phyloP scores from a whole-genome alignment of 805 yeast species.

The Metschnikowia cubensis region DNA sequence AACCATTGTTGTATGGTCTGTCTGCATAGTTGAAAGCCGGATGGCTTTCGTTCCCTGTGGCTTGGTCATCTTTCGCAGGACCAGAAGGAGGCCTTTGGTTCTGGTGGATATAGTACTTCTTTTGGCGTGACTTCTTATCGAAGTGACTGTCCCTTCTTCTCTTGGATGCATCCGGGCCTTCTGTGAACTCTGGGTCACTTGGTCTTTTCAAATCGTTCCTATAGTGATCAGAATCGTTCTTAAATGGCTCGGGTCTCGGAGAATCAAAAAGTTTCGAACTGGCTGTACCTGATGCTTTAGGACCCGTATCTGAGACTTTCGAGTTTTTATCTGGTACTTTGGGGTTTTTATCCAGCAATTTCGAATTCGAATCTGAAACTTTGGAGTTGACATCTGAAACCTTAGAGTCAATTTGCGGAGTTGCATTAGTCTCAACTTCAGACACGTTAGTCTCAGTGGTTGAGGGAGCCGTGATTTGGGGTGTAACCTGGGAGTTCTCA shows the following conservation, averaged over 20 bases:
- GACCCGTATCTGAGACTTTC: too few relatives aligned
- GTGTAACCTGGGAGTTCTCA: background rate
- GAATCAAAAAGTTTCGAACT: too few relatives aligned
- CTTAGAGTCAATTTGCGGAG: too few relatives aligned
- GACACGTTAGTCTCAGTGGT: too few relatives aligned
- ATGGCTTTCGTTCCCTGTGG: background rate
- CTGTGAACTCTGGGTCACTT: background rate
- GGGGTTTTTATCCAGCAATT: too few relatives aligned
- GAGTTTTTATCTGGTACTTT: too few relatives aligned
- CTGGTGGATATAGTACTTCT: background rate
- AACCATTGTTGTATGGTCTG: background rate
- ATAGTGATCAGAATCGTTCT: background rate
- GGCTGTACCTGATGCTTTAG: too few relatives aligned
- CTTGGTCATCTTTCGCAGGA: background rate
- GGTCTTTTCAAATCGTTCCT: background rate
- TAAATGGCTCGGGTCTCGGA: too few relatives aligned
- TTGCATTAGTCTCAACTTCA: background rate
- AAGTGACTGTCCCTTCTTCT: background rate
- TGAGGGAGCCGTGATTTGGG: background rate
- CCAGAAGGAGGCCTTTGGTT: background rate
- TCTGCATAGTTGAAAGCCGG: background rate
- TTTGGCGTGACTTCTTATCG: background rate
- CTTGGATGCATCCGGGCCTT: background rate
- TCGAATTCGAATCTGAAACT: too few relatives aligned
- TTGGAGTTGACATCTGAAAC: too few relatives aligned